phyloP scores from a whole-genome alignment of 2,329 filamentous ascomycete genomes.

The Xylariales sp. region DNA sequence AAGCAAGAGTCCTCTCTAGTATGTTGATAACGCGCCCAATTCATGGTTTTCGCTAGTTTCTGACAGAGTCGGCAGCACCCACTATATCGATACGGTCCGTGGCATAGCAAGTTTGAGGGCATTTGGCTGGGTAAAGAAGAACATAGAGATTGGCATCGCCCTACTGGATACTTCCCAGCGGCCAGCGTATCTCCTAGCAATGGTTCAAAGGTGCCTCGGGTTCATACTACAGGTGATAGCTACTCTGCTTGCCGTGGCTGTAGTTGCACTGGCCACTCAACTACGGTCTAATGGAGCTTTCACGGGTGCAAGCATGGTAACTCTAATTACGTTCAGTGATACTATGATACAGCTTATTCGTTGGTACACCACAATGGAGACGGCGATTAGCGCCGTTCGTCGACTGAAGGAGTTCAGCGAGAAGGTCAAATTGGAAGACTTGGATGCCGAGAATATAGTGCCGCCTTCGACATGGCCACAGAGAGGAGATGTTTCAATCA shows the following conservation, averaged over 20 bases:
- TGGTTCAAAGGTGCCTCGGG: constrained; percentile 29
- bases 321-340: constrained; percentile 15
- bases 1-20: constrained; percentile 54
- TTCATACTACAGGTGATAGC: constrained; percentile 28
- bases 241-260: constrained; percentile 20
- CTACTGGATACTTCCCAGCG: constrained; percentile 46
- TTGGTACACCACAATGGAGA: constrained; percentile 22
- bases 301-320: constrained; percentile 18
- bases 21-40: no score
- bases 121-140: constrained; percentile 47
- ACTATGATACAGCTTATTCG: constrained; percentile 17
- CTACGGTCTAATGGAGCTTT: constrained; percentile 24
- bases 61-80: no score
- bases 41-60: no score
- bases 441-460: constrained; percentile 12
- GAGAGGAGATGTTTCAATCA: constrained; percentile 25
- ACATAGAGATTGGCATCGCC: constrained; percentile 37
- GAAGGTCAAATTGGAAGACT: constrained; percentile 19
- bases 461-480: constrained; percentile 26
- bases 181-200: constrained; percentile 28
- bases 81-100: constrained; percentile 52
- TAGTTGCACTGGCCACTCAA: constrained; percentile 24
- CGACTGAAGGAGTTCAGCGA: constrained; percentile 20
- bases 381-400: constrained; percentile 20
- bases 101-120: constrained; percentile 53